These are phyloP conservation scores for Emericellopsis atlantica DNA, from an alignment of 2,329 filamentous ascomycete species.

Conservation along the genomic window DNA sequence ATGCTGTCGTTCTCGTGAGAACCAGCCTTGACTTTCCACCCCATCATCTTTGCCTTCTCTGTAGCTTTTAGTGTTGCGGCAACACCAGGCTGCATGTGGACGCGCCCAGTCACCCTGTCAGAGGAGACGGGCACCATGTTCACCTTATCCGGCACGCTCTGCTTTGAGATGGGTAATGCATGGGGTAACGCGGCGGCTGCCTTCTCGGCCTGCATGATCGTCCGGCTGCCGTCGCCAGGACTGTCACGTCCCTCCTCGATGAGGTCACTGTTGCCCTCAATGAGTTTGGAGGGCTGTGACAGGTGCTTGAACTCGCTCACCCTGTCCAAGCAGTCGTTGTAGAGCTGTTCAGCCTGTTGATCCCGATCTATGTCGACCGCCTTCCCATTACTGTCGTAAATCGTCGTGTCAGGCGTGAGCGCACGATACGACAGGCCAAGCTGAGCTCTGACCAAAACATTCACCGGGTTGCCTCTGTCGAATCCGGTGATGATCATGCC, in stretches of 20 bases:
- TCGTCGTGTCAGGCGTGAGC: slow-evolving; percentile 66
- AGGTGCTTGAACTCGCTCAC: slow-evolving; percentile 86
- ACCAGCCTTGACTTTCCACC: slow-evolving; percentile 63
- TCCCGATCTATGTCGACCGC: slow-evolving; percentile 71
- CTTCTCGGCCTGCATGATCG: slow-evolving; percentile 61
- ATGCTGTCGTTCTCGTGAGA: slow-evolving; percentile 51
- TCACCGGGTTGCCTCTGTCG: slow-evolving; percentile 86
- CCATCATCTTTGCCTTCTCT: slow-evolving; percentile 66
- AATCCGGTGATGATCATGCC: slow-evolving; percentile 98
- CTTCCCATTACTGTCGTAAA: slow-evolving; percentile 75
- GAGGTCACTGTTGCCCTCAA: slow-evolving; percentile 71
- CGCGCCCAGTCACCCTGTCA: slow-evolving; percentile 58
- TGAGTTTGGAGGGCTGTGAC: slow-evolving; percentile 51
- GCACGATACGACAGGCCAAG: slow-evolving; percentile 77
- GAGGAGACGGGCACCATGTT: slow-evolving; percentile 51
- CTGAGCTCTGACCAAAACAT: slow-evolving; percentile 82
- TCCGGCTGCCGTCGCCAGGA: slow-evolving; percentile 53
- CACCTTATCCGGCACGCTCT: slow-evolving; percentile 37
- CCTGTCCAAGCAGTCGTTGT: slow-evolving; percentile 88
- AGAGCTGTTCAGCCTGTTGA: slow-evolving; percentile 75
- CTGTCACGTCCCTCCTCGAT: slow-evolving; percentile 77
- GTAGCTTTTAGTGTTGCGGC: slow-evolving; percentile 61
- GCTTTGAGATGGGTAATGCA: slow-evolving; percentile 39
- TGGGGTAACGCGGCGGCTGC: slow-evolving; percentile 47
- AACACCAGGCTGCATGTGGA: slow-evolving; percentile 58